These are phyloP conservation scores for Saksenaea vasiformis DNA, from an alignment of 371 early-diverging fungal genomes.

Conservation along the genomic window DNA sequence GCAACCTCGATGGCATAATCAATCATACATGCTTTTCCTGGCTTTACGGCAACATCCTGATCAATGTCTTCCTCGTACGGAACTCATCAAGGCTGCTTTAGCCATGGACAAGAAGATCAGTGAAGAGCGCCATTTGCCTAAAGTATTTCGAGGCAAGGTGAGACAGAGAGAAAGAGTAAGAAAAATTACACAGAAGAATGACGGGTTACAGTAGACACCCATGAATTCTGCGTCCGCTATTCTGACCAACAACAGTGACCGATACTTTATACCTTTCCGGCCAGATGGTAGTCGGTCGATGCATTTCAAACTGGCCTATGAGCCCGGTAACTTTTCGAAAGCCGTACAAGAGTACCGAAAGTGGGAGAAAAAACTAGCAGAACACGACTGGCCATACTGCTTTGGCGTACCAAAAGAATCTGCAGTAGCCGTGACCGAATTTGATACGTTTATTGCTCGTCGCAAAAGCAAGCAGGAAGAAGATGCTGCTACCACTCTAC, in stretches of 20 bases:
- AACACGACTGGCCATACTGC: conserved; percentile 80
- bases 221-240: conserved; percentile 79
- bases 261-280: conserved; percentile 71
- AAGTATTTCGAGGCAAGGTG: conserved; percentile 83
- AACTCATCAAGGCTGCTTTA: conserved; percentile 72
- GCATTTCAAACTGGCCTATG: conserved; percentile 74
- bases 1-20: conserved; percentile 85
- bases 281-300: conserved; percentile 65
- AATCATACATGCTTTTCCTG: conserved; percentile 79
- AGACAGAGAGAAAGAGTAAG: conserved; percentile 12
- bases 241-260: conserved; percentile 77
- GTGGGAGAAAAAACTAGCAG: conserved; percentile 70
- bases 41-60: conserved; percentile 63
- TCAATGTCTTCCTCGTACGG: conserved; percentile 60
- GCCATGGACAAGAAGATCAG: conserved; percentile 73
- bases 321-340: conserved; percentile 71
- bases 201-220: conserved; percentile 62
- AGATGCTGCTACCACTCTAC: no score
- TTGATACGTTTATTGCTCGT: conserved; percentile 11
- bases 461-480: conserved; percentile 1
- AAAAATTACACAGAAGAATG: neutral
- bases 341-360: conserved; percentile 70
- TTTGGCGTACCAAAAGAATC: conserved; percentile 53
- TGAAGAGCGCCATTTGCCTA: conserved; percentile 63
- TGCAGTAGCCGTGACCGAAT: conserved; percentile 7